A percentile compares a stretch with the other conserved stretches of the same genome.
These are phyloP conservation scores for Eremochloa ophiuroides DNA, from an alignment of 176 grass and related monocot genomes.

Conservation along the genomic window DNA sequence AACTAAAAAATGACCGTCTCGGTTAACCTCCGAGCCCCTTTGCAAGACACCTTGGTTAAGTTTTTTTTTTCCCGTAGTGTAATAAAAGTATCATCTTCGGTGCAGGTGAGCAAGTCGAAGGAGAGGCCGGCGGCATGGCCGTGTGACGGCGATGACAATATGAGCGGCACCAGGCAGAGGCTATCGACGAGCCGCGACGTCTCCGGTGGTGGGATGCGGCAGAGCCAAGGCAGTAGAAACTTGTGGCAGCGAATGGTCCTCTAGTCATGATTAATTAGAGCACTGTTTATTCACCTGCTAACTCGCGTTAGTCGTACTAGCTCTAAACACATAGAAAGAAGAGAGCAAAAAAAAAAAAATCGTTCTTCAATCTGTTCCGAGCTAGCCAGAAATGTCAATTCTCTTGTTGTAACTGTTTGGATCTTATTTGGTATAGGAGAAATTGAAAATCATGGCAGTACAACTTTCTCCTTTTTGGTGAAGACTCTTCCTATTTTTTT, in stretches of 20 bases:
- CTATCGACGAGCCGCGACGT: constrained; percentile 11
- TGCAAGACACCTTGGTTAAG: too few species aligned
- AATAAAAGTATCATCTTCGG: neutral
- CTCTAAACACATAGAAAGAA: neutral
- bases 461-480: too few species aligned
- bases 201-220: neutral
- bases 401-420: neutral
- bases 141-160: neutral
- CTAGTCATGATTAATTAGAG: neutral
- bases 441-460: too few species aligned
- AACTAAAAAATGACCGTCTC: too few species aligned
- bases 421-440: neutral
- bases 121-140: neutral
- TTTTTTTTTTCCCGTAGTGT: too few species aligned
- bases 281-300: neutral
- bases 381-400: neutral
- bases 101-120: constrained; percentile 6
- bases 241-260: neutral
- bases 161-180: constrained; percentile 23
- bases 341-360: neutral
- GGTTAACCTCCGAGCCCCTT: too few species aligned
- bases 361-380: neutral
- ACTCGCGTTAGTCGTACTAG: too few species aligned
- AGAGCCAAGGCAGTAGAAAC: neutral
- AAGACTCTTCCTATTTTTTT: too few species aligned